Percentiles rank a stretch among this genome's conserved stretches.
These are phyloP conservation scores for Candida freyschussii DNA, from an alignment of 1,139 yeast species.

Conservation along the genomic window DNA sequence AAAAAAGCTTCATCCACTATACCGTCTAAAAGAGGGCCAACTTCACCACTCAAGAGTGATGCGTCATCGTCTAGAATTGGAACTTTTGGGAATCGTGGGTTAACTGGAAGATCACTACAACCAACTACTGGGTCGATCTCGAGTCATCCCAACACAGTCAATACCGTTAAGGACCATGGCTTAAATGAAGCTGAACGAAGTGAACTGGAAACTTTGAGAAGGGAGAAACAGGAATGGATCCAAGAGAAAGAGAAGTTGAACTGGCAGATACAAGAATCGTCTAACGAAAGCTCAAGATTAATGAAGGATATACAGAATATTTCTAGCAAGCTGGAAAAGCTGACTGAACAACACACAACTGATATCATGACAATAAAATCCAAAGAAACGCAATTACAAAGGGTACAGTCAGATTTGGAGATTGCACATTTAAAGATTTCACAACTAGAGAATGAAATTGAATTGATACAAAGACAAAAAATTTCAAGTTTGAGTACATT, in stretches of 20 bases:
- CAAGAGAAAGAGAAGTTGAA: conserved; percentile 40
- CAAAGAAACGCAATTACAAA: conserved; percentile 58
- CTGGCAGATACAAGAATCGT: conserved; percentile 37
- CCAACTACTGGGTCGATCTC: conserved; percentile 4
- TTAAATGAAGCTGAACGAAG: conserved; percentile 22
- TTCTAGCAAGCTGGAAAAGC: conserved; percentile 31
- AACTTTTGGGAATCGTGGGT: conserved; percentile 27
- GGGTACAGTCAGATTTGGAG: conserved; percentile 59
- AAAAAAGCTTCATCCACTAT: conserved; percentile 30
- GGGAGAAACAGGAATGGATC: conserved; percentile 49
- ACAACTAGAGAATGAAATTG: conserved; percentile 50
- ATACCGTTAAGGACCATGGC: conserved; percentile 4
- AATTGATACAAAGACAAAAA: conserved; percentile 34
- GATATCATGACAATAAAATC: conserved; percentile 52
- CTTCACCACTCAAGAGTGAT: conserved; percentile 57
- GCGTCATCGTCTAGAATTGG: conserved; percentile 14
- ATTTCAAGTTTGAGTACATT: conserved; percentile 7
- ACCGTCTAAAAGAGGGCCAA: conserved; percentile 62
- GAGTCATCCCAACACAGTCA: conserved; percentile 2
- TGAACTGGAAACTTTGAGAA: conserved; percentile 49
- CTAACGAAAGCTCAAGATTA: conserved; percentile 38
- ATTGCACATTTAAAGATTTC: conserved; percentile 43
- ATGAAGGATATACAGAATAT: conserved; percentile 38
- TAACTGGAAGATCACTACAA: conserved; percentile 31
- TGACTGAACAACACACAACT: conserved; percentile 47